Base-by-base conservation (phyloP, 2,329 filamentous ascomycete genomes). In the Colletotrichum falcatum region DNA sequence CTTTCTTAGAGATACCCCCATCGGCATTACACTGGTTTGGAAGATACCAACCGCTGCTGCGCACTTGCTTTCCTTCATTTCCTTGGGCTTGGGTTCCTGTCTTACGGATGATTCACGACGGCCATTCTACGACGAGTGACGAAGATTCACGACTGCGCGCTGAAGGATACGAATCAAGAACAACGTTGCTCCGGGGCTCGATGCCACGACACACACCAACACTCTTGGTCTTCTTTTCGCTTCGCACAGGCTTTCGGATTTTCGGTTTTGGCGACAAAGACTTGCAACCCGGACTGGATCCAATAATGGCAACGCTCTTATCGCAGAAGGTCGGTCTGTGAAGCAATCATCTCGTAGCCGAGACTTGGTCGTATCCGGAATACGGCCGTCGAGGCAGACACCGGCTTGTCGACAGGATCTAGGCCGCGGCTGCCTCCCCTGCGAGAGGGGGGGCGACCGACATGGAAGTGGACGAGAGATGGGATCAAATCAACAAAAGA, bases 51-150 rank as follows among this genome's bases (percentile, higher is more conserved):
- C 74, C 70, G 75, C 71, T 74, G 72, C 75, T 74, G 71, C 75
- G 77, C 79, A 76, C 78, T 81, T 81, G 77, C 79, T 83, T 81
- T 79, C 79, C 79, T 74, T 75, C 77, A 76, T 79, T 79, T 76
- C 74, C 74, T 79, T 74, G 73, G 77, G 78, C 74, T 75, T 76
- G 75, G 77, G 78, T 79, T 81, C 77, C 80, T 82, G 81, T 82
- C 80, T 83, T 78, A 83, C 80, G 83, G 82, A 82, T 82, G 79
- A 82, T 82, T 81, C 78, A 81, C 78, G 79, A 85, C 81, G 81
- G 83, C 80, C 81, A 82, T 82, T 80, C 73, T 66, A 79, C 74
- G 77, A 81, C 78, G 77, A 65, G 64, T 79, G 78, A 78, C 79
- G 79, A 81, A 80, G 78, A 77, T 77, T 75, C 73, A 79, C 76